A percentile compares a stretch with the other conserved stretches of the same genome.
Evolutionary conservation across 148 eudicot species (phyloP).

Genomic region (Simmondsia chinensis): DNA sequence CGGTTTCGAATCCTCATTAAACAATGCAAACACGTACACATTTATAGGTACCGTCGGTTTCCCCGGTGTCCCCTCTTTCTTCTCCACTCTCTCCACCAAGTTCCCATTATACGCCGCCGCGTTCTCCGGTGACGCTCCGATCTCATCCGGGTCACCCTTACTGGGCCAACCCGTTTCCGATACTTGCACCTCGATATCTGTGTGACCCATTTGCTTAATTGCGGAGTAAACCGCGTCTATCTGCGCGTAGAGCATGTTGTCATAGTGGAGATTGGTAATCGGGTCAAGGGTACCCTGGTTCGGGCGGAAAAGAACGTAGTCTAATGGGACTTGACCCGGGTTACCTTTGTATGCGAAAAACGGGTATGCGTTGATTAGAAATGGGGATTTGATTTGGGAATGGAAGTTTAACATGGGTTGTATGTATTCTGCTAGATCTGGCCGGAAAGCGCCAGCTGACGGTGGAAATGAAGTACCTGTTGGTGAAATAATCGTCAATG

Average conservation of each 20-base stretch:
- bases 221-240: conserved; percentile 85
- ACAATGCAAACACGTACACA: conserved; percentile 77
- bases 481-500: too few relatives aligned
- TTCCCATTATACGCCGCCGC: conserved; percentile 76
- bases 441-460: conserved; percentile 55
- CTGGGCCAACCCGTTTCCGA: conserved; percentile 98
- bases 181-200: conserved; percentile 36
- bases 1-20: conserved; percentile 79
- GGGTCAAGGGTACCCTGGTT: conserved; percentile 54
- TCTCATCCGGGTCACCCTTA: conserved; percentile 61
- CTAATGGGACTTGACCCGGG: conserved; percentile 42
- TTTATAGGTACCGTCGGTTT: conserved; percentile 54
- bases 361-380: conserved; percentile 74
- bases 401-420: conserved; percentile 65
- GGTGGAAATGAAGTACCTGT: conserved; percentile 74
- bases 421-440: conserved; percentile 44
- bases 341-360: conserved; percentile 69
- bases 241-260: conserved; percentile 88
- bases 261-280: conserved; percentile 46
- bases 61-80: conserved; percentile 63
- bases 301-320: conserved; percentile 58
- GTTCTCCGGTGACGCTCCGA: conserved; percentile 63
- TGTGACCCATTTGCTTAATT: conserved; percentile 57
- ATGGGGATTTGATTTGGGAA: conserved; percentile 43
- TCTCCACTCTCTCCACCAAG: conserved; percentile 41